phyloP scores from a whole-genome alignment of 441 rosid genomes.

The Francoa sonchifolia region DNA sequence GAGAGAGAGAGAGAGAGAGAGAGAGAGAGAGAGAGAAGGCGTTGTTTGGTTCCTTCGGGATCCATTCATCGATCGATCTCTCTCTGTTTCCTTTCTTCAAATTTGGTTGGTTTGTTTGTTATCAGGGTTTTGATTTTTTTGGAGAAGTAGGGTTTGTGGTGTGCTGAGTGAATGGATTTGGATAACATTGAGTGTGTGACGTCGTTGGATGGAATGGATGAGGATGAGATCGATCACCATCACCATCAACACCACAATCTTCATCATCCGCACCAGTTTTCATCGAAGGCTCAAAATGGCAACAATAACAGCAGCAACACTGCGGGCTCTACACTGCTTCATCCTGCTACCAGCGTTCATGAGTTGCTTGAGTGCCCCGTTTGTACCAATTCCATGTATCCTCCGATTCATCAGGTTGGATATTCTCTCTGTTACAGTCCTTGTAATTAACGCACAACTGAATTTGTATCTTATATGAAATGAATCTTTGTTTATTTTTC shows the following conservation, averaged over 20 bases:
- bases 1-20: too few species aligned
- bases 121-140: neutral
- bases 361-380: constrained; percentile 98
- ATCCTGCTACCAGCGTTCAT: constrained; percentile 68
- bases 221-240: constrained; percentile 76
- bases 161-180: constrained; percentile 43
- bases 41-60: too few species aligned
- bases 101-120: neutral
- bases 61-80: too few species aligned
- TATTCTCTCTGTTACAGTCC: neutral
- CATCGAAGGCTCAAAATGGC: constrained; percentile 44
- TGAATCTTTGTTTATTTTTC: too few species aligned
- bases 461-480: too few species aligned
- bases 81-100: too few species aligned
- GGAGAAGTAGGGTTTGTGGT: neutral
- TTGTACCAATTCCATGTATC: constrained; percentile 96
- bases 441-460: too few species aligned
- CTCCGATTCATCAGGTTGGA: constrained; percentile 92
- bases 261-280: constrained; percentile 30
- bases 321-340: constrained; percentile 30
- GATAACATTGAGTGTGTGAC: constrained; percentile 70
- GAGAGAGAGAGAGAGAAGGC: too few species aligned
- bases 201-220: constrained; percentile 53
- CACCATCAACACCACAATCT: too few species aligned
- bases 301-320: constrained; percentile 18